Evolutionary conservation across 805 yeast genomes (phyloP), one percentile per base, ranked within the genome.

Genomic region (Spencermartinsiella europaea): DNA sequence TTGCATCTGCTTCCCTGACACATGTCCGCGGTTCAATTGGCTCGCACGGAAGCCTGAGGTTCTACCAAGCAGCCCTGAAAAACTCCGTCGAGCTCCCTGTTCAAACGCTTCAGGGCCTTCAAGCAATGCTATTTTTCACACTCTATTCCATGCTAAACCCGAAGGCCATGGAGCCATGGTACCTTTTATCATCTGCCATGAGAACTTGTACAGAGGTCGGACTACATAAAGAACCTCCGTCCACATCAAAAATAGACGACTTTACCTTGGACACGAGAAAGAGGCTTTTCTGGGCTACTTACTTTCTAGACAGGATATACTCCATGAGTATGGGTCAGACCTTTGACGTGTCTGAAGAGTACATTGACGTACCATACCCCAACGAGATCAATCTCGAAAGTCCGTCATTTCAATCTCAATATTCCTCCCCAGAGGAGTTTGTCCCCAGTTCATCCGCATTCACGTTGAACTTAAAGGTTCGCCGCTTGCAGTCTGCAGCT

Each of bases 211-310:
- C 41, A 45, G 49, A 46, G 35, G 35, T 46, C 3, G 49, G 49
- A 10, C 46, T 46, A 8, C 49, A 46, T 27, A 46, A 46, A 36
- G 49, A 46, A 21, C 40, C 49, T 2, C 37, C 43, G 1, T 21
- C 34, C 16, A 34, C 14, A 21, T 15, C 46, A n/a, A 34, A 35
- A 25, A 10, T n/a, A 5, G 34, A 34, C 17, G 27, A 16, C 7
- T n/a, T 40, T 21, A 34, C 35, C 12, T n/a, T 39, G 21, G 49
- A 36, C 25, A 16, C 38, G 4, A 35, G 44, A 20, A n/a, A 37
- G 15, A 34, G 49, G n/a, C 35, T 46, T 16, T 46, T 46, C 28
- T 46, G 49, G 49, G 42, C 39, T 20, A 45, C 49, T 12, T 46
- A 46, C 25, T 33, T 28, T 14, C 15, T 46, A 38, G 49, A 46